Evolutionary conservation across 1,284 basidiomycete genomes (phyloP), one percentile per base, ranked within the genome.

Genomic region (Earliella scabrosa): DNA sequence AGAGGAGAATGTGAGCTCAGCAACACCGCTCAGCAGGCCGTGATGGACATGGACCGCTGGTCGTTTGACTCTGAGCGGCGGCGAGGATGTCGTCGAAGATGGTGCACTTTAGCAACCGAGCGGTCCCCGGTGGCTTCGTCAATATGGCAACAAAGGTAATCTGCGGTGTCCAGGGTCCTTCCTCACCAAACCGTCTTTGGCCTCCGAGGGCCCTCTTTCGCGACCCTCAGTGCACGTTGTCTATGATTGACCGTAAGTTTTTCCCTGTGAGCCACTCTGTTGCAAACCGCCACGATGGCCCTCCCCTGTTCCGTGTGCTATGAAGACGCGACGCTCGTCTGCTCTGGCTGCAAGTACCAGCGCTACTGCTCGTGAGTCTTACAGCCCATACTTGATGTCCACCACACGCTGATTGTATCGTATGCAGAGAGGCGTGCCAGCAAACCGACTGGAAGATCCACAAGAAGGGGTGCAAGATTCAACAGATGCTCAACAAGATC

Each of bases 381-480:
- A 27, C n/a, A 20, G 14, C 16, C 47, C 23, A 23, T n/a, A 32
- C n/a, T 26, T 24, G 9, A 14, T 4, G 13, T 7, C 11, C 38
- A 40, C 11, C 45, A 23, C 4, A n/a, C 27, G 8, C 20, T 27
- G 26, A 32, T 35, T 41, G 36, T 35, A 39, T 34, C 21, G 31
- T 29, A 34, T 41, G n/a, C 34, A 63, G 64, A 20, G 54, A 46
- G 39, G 57, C 56, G 38, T 73, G 68, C 53, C 72, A 74, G 53
- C 66, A 65, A 38, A 53, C 52, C 16, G 62, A 66, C 50, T 76
- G 73, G 73, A 58, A 67, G 11, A 58, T 34, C 0, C 74, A 75
- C 56, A 75, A 76, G 61, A 71, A 69, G 40, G 69, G 66, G 27
- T 77, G 74, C 59, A 64, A 71, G 50, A 68, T 75, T 4, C 63